A percentile compares a stretch with the other conserved stretches of the same genome.
Conservation (phyloP, 768 basidiomycete genomes). For the Collybiopsis luxurians region DNA sequence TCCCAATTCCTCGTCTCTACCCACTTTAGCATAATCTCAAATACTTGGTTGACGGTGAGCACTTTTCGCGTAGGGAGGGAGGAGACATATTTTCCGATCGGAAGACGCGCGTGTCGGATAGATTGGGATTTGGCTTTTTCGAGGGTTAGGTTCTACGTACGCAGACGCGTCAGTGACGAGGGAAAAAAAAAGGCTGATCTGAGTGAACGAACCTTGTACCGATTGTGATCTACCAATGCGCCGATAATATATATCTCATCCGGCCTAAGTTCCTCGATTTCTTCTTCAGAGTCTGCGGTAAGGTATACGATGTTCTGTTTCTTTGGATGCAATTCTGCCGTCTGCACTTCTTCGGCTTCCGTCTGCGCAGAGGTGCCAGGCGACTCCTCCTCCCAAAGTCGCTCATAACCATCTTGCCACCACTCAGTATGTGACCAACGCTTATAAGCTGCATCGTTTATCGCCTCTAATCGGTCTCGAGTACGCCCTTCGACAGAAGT, state of each 20-base stretch:
- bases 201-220: slow-evolving; percentile 72
- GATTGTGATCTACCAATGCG: slow-evolving; percentile 93
- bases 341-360: background rate
- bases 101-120: slow-evolving; percentile 84
- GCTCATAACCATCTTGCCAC: slow-evolving; percentile 76
- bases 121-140: slow-evolving; percentile 76
- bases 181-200: slow-evolving; percentile 5
- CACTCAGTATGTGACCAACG: slow-evolving; percentile 84
- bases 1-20: slow-evolving; percentile 86
- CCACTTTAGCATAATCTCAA: slow-evolving; percentile 91
- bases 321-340: background rate
- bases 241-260: slow-evolving; percentile 91
- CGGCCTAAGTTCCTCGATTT: slow-evolving; percentile 77
- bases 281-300: slow-evolving; percentile 89
- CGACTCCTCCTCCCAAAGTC: slow-evolving; percentile 48
- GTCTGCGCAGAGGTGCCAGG: slow-evolving; percentile 1
- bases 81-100: slow-evolving; percentile 89
- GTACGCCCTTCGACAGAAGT: slow-evolving; percentile 79
- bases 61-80: slow-evolving; percentile 90
- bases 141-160: slow-evolving; percentile 76
- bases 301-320: slow-evolving; percentile 78
- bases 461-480: slow-evolving; percentile 57
- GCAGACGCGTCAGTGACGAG: slow-evolving; percentile 13
- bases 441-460: slow-evolving; percentile 65
- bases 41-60: slow-evolving; percentile 94